These are phyloP conservation scores for Ogataea henricii DNA, from an alignment of 805 yeast genomes.

Conservation along the genomic window DNA sequence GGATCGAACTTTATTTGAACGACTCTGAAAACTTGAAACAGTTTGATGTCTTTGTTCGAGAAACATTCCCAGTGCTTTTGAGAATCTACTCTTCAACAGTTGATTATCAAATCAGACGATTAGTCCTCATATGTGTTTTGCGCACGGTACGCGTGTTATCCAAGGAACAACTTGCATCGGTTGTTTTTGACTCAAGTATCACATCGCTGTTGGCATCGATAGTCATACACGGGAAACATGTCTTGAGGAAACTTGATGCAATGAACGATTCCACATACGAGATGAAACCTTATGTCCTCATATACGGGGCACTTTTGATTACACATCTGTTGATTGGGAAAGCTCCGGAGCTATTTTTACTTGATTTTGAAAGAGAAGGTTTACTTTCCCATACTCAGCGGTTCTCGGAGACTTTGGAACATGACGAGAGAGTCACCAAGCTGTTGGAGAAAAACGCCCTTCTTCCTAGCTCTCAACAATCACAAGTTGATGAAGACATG, in stretches of 20 bases:
- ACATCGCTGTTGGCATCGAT: conserved; percentile 59
- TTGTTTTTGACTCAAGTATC: conserved; percentile 40
- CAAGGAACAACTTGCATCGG: conserved; percentile 31
- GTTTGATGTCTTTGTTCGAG: conserved; percentile 41
- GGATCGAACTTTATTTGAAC: conserved; percentile 36
- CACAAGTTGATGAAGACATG: conserved; percentile 3
- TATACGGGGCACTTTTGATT: conserved; percentile 54
- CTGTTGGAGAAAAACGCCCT: background rate
- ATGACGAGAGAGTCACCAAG: conserved; percentile 14
- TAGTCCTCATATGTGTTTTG: conserved; percentile 53
- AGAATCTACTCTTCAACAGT: conserved; percentile 73
- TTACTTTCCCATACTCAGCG: conserved; percentile 51
- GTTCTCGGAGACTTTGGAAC: conserved; percentile 32
- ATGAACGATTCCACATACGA: conserved; percentile 19
- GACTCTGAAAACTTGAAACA: conserved; percentile 17
- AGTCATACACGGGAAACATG: conserved; percentile 52
- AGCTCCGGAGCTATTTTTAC: conserved; percentile 45
- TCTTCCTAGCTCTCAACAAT: conserved; percentile 1
- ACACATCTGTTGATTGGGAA: conserved; percentile 46
- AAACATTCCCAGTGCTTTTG: conserved; percentile 54
- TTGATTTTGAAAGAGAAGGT: conserved; percentile 70
- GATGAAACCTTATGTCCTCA: conserved; percentile 40
- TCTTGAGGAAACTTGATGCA: conserved; percentile 19
- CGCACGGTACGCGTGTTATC: conserved; percentile 50
- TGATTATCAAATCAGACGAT: conserved; percentile 62